These are phyloP conservation scores for Xylariales sp. DNA, from an alignment of 2,329 filamentous ascomycete genomes.

Conservation along the genomic window DNA sequence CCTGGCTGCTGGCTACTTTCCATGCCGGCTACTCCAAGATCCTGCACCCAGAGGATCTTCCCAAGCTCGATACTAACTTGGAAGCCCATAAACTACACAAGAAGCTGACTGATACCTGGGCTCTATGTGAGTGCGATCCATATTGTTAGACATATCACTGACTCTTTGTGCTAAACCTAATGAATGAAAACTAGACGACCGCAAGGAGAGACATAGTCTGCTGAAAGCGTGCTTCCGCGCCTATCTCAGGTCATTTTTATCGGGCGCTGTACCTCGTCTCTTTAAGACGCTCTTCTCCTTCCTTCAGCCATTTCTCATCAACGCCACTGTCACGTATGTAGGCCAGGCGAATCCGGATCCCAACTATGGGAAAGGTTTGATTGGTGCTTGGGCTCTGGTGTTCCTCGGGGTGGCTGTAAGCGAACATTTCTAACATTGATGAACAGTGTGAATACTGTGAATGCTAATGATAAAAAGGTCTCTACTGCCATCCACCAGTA, in stretches of 20 bases:
- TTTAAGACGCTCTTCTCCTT: constrained; percentile 22
- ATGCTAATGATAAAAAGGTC: too few relatives aligned
- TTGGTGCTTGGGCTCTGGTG: constrained; percentile 25
- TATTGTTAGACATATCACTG: neutral
- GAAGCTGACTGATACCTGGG: constrained; percentile 11
- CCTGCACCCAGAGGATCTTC: constrained; percentile 15
- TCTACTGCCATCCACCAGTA: constrained; percentile 18
- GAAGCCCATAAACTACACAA: constrained; percentile 10
- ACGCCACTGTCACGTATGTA: constrained; percentile 16
- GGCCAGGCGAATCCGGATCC: constrained; percentile 8
- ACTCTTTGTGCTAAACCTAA: neutral
- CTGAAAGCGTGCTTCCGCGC: constrained; percentile 10
- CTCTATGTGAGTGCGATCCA: constrained; percentile 11
- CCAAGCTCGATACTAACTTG: constrained; percentile 14
- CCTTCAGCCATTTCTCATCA: constrained; percentile 25
- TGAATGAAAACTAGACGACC: constrained; percentile 11
- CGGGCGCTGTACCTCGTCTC: constrained; percentile 18
- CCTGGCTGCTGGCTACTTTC: constrained; percentile 16
- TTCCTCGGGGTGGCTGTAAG: constrained; percentile 25
- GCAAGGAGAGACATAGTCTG: constrained; percentile 10
- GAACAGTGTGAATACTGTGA: too few relatives aligned
- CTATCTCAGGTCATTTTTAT: constrained; percentile 13
- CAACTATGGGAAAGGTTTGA: constrained; percentile 20
- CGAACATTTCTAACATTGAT: too few relatives aligned
- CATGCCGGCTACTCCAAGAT: constrained; percentile 14